These are phyloP conservation scores for Cryphonectria japonica DNA, from an alignment of 2,329 filamentous ascomycete genomes.

Conservation along the genomic window DNA sequence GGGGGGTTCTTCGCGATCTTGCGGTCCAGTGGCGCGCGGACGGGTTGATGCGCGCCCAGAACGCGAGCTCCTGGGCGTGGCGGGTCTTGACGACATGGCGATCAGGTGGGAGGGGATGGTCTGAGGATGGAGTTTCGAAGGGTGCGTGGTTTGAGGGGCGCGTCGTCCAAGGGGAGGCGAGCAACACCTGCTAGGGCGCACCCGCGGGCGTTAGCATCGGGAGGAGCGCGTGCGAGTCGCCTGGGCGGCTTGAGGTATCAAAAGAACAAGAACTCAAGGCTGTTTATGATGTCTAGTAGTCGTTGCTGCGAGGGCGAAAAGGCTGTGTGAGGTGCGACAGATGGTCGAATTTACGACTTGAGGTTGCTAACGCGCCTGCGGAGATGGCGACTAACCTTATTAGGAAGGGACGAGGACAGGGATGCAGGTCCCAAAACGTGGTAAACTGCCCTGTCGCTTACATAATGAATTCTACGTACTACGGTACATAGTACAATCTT, in stretches of 20 bases:
- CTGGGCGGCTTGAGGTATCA: not conserved
- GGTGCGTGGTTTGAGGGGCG: conserved; percentile 19
- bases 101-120: not conserved
- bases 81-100: conserved; percentile 27
- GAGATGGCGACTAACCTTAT: conserved; percentile 19
- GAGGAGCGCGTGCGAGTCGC: conserved; percentile 18
- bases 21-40: conserved; percentile 40
- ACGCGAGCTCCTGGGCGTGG: conserved; percentile 29
- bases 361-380: conserved; percentile 27
- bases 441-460: not conserved
- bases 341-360: conserved; percentile 26
- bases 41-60: conserved; percentile 47
- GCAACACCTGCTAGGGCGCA: conserved; percentile 20
- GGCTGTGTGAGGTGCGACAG: conserved; percentile 26
- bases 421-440: conserved; percentile 30
- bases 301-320: conserved; percentile 6
- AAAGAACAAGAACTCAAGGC: not conserved
- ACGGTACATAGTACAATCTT: not conserved
- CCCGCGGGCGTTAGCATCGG: conserved; percentile 26
- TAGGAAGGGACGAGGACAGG: conserved; percentile 19
- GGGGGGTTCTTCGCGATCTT: conserved; percentile 56
- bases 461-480: not conserved
- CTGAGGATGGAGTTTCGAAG: conserved; percentile 1
- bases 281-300: conserved; percentile 15
- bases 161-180: conserved; percentile 30